Percentiles rank a stretch among this genome's conserved stretches.
These are phyloP conservation scores for Globisporangium cylindrosporum DNA, from an alignment of 352 stramenopile genomes.

Conservation along the genomic window DNA sequence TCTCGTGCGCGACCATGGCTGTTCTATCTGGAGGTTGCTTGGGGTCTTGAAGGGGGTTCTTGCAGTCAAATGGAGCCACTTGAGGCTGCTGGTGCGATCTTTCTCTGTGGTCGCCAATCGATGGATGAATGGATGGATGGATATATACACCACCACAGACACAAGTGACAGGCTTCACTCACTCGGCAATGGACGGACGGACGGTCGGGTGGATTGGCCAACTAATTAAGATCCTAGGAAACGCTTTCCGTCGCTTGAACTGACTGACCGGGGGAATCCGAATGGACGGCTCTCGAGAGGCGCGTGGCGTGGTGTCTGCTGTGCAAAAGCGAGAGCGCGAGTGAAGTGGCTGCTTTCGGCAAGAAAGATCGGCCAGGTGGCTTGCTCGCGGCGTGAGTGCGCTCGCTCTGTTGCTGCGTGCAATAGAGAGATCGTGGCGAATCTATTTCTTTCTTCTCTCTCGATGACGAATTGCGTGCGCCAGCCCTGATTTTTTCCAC, in stretches of 20 bases:
- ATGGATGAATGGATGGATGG: background rate
- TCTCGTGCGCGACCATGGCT: slow-evolving; percentile 15
- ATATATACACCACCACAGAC: background rate
- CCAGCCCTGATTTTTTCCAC: slow-evolving; percentile 9
- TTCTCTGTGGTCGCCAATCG: background rate
- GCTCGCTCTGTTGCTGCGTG: background rate
- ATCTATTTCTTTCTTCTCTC: slow-evolving; percentile 1
- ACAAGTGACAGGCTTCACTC: background rate
- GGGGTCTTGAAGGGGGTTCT: background rate
- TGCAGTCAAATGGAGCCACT: background rate
- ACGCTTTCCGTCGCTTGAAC: background rate
- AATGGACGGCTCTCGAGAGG: background rate
- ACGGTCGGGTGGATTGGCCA: background rate
- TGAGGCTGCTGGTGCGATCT: slow-evolving; percentile 2
- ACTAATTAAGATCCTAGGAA: background rate
- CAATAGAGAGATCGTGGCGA: background rate
- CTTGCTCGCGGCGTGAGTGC: background rate
- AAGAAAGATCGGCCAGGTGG: background rate
- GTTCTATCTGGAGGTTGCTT: background rate
- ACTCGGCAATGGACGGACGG: slow-evolving; percentile 1
- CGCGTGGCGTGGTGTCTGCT: background rate
- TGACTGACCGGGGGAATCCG: background rate
- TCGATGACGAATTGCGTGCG: slow-evolving; percentile 1
- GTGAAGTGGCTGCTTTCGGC: background rate
- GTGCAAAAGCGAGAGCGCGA: background rate